A percentile compares a stretch with the other conserved stretches of the same genome.
These are phyloP conservation scores for Solanum sparsipilum DNA, from an alignment of 257 asterid species.

Conservation along the genomic window DNA sequence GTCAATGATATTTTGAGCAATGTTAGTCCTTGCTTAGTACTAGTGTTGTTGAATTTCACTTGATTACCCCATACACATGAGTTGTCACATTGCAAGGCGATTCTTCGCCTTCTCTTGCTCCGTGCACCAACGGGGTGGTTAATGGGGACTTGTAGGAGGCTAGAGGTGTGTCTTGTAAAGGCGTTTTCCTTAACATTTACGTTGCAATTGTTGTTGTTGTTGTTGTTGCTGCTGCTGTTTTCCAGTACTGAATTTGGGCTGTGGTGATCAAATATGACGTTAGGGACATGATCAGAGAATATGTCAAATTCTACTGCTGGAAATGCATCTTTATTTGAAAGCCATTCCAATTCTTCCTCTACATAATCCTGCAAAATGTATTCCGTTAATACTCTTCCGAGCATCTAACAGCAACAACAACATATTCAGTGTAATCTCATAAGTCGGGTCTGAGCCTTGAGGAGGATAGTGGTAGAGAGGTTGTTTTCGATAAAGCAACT, in stretches of 20 bases:
- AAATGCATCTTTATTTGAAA: conserved; percentile 77
- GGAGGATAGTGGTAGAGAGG: not conserved
- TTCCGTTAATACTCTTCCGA: not conserved
- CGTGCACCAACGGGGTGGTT: conserved; percentile 48
- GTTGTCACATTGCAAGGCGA: conserved; percentile 11
- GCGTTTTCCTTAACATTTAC: conserved; percentile 19
- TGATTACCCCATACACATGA: conserved; percentile 12
- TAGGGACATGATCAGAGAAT: conserved; percentile 29
- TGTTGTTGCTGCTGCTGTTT: conserved; percentile 22
- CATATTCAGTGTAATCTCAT: not conserved
- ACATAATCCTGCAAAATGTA: conserved; percentile 23
- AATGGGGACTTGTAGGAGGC: conserved; percentile 41
- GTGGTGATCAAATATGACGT: conserved; percentile 26
- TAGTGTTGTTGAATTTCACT: conserved; percentile 9
- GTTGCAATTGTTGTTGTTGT: conserved; percentile 16
- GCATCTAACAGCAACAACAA: not conserved
- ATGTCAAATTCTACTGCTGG: conserved; percentile 63
- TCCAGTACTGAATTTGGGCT: conserved; percentile 76
- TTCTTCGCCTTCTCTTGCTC: conserved; percentile 37
- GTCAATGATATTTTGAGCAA: conserved; percentile 13
- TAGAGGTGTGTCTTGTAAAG: conserved; percentile 23
- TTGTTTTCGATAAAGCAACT: not conserved
- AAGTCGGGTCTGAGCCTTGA: not conserved
- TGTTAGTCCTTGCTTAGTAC: conserved; percentile 11
- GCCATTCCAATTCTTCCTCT: conserved; percentile 72